Base-by-base conservation (phyloP, 805 yeast species). In the Cyberlindnera misumaiensis region DNA sequence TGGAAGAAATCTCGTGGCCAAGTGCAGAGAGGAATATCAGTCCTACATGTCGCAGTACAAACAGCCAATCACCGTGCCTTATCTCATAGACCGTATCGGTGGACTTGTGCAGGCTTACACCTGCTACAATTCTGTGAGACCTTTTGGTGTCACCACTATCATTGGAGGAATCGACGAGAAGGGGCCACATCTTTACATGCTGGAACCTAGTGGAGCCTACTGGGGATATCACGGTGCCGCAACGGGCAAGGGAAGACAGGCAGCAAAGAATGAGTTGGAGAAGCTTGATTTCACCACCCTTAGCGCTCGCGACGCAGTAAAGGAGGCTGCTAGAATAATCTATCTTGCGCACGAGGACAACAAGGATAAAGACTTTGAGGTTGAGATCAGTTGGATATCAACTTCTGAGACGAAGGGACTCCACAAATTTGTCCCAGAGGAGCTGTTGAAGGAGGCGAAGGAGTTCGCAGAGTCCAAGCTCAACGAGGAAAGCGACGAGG, bases 201-300 rank as follows among this genome's bases (percentile, higher is more conserved):
- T 93, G 42, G 99, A 93, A 61, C 98, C 99, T 52, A 84, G 94
- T 60, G 99, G 99, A 45, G 70, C 87, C 1, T 87, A 81, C 57
- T 94, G 98, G 97, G 99, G 99, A 36, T 93, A 93, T 65, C 72
- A 75, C 39, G 98, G 96, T 44, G 95, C 96, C 29, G 98, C 99
- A 13, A 78, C 97, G 4, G 99, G 99, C 47, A 93, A 90, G 62
- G 99, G 99, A 34, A 79, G 97, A 63, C 99, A 93, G 63, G 77
- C 86, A n/a, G 98, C 98, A 35, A 90, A 90, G 65, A 83, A 90
- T 22, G 98, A 93, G 64, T 73, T 93, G 51, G 99, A 93, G 63
- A 93, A 93, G 62, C 69, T 93, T 42, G 59, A 86, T 48, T 68
- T 79, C 44, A 80, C 78, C 38, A 75, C 72, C 47, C 65, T 94